Evolutionary conservation across 352 stramenopile genomes (phyloP), one percentile per base, ranked within the genome.

Genomic region (Globisporangium rhizosaccharum): DNA sequence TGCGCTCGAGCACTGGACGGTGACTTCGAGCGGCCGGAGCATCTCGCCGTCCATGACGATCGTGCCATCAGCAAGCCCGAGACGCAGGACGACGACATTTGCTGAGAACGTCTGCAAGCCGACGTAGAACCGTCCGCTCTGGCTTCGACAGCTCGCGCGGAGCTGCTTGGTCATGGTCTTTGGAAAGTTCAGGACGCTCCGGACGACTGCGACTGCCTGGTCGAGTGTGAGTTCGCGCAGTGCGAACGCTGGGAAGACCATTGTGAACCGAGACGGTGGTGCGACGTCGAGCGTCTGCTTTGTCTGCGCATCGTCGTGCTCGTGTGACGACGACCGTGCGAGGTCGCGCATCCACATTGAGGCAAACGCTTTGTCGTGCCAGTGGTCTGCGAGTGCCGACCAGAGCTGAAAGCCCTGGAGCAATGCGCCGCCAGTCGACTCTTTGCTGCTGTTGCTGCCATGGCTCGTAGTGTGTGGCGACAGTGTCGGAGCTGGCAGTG

Each of bases 71-170:
- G 39, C 49, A 12, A 60, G 26, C 1, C 54, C 49, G 17, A 80
- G 64, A 2, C 69, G 64, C 33, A 91, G 57, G 0, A 88, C 67
- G 20, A 89, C 62, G 3, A 87, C 49, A 53, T 76, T 85, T 1
- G 66, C 70, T 6, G 69, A 57, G n/a, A 73, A 70, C 6, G 73
- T 73, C 58, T 57, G 61, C 51, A 87, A 57, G 10, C 77, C 65
- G 20, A 77, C 53, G 75, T 76, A 88, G 47, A 85, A 63, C 28
- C 78, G 88, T 5, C 70, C 75, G 56, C 75, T 57, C 15, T 78
- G 64, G 2, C 50, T 63, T 53, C 79, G 70, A 48, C 71, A 81
- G 7, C 65, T 73, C 46, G 63, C 53, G 33, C 63, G 67, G 52
- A 87, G 68, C 26, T 50, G 47, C 2, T 58, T 8, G 15, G 67